A percentile compares a stretch with the other conserved stretches of the same genome.
Conservation (phyloP, 257 asterid genomes). For the Striga asiatica region DNA sequence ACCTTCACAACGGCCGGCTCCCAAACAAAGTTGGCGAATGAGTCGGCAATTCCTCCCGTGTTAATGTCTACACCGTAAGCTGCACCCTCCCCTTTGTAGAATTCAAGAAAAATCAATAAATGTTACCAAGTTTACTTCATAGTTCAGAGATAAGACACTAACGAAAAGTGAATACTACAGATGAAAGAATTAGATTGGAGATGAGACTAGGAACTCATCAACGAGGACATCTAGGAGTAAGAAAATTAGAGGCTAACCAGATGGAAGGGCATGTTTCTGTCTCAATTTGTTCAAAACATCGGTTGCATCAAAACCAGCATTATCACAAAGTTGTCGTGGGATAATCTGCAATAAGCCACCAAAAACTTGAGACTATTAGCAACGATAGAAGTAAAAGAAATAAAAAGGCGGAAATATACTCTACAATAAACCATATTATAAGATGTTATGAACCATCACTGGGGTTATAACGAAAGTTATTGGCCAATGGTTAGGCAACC, state of each 20-base stretch:
- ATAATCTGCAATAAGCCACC: slow-evolving; percentile 22
- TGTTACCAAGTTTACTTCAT: background rate
- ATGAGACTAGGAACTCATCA: background rate
- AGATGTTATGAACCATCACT: too few species aligned
- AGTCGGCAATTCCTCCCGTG: slow-evolving; percentile 59
- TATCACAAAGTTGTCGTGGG: slow-evolving; percentile 42
- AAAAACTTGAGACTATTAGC: background rate
- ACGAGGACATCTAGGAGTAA: background rate
- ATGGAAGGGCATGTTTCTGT: slow-evolving; percentile 87
- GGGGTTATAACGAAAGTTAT: background rate
- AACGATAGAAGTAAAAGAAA: background rate
- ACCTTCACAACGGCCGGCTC: slow-evolving; percentile 90
- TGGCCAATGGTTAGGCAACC: background rate
- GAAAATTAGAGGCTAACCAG: slow-evolving; percentile 42
- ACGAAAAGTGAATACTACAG: background rate
- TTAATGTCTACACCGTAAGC: slow-evolving; percentile 43
- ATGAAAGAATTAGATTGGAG: background rate
- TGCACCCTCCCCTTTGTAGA: slow-evolving; percentile 40
- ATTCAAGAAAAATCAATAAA: slow-evolving; percentile 8
- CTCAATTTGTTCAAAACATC: slow-evolving; percentile 93
- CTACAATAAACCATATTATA: background rate
- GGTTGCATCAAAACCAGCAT: slow-evolving; percentile 79
- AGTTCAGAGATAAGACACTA: too few species aligned
- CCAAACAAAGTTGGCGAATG: slow-evolving; percentile 78
- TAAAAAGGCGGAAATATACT: slow-evolving; percentile 1